A percentile compares a stretch with the other conserved stretches of the same genome.
Conservation (phyloP, 2,329 filamentous ascomycete genomes). For the Aotearoamyces nothofagi region DNA sequence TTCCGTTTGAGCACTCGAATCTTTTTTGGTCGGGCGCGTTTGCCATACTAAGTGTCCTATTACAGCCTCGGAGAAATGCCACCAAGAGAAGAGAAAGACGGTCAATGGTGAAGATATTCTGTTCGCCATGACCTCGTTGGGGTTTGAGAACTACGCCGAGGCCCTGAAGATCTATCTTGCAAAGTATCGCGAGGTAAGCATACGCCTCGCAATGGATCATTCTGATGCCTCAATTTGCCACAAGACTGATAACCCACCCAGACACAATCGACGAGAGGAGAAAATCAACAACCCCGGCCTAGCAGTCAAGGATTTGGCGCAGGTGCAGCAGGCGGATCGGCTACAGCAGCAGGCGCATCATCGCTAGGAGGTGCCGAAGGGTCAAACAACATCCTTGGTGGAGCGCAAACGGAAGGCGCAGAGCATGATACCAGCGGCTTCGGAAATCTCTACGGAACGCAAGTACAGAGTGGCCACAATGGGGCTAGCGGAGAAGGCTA, state of each 20-base stretch:
- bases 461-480: conserved; percentile 40
- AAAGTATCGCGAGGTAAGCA: conserved; percentile 89
- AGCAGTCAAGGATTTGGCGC: conserved; percentile 36
- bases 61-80: conserved; percentile 93
- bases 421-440: conserved; percentile 22
- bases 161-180: conserved; percentile 96
- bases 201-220: too few relatives aligned
- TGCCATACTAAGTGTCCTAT: conserved; percentile 12
- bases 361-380: conserved; percentile 16
- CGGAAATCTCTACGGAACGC: conserved; percentile 27
- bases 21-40: conserved; percentile 10
- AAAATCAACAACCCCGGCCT: conserved; percentile 31
- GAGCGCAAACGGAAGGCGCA: conserved; percentile 15
- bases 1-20: conserved; percentile 27
- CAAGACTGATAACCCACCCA: conserved; percentile 21
- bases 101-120: conserved; percentile 98
- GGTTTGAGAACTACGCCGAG: conserved; percentile 97
- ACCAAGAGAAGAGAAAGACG: conserved; percentile 98
- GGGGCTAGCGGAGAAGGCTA: conserved; percentile 39
- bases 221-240: too few relatives aligned
- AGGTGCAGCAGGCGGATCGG: conserved; percentile 23
- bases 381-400: conserved; percentile 19
- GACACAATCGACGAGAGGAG: conserved; percentile 65
- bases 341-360: conserved; percentile 18
- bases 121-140: conserved; percentile 96